Conservation (phyloP, 192 early-diverging fungal genomes). For the Linnemannia schmuckeri region DNA sequence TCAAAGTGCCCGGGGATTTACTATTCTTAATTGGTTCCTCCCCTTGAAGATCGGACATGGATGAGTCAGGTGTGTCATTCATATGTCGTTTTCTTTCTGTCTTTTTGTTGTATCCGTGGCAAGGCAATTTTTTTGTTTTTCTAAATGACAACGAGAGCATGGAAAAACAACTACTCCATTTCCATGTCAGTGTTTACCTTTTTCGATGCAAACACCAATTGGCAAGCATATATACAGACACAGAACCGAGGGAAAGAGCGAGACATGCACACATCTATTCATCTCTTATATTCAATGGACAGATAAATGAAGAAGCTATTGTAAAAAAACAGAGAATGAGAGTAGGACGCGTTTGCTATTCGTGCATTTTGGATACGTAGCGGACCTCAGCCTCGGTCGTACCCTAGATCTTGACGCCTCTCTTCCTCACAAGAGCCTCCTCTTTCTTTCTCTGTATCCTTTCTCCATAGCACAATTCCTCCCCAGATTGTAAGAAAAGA, state of each 20-base stretch:
- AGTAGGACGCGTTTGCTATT: too few species aligned
- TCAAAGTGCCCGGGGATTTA: constrained; percentile 1
- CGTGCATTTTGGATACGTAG: too few species aligned
- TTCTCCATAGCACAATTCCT: neutral
- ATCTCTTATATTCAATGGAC: too few species aligned
- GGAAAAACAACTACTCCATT: neutral
- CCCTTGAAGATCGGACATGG: neutral
- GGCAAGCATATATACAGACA: neutral
- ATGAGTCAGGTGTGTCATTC: constrained; percentile 8
- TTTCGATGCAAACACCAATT: neutral
- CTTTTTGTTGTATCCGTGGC: constrained; percentile 1
- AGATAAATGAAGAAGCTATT: too few species aligned
- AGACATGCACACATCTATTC: too few species aligned
- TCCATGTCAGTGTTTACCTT: neutral
- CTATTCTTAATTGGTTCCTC: neutral
- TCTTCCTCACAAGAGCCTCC: too few species aligned
- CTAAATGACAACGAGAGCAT: neutral
- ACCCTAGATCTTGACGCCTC: too few species aligned
- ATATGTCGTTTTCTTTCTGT: neutral
- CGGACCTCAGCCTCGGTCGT: too few species aligned
- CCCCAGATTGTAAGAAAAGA: neutral
- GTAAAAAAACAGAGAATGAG: too few species aligned
- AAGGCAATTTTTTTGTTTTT: neutral
- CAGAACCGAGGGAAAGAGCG: neutral
- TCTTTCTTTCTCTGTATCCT: too few species aligned